Evolutionary conservation across 2,329 filamentous ascomycete species (phyloP).

Genomic region (Ascochyta fabae): DNA sequence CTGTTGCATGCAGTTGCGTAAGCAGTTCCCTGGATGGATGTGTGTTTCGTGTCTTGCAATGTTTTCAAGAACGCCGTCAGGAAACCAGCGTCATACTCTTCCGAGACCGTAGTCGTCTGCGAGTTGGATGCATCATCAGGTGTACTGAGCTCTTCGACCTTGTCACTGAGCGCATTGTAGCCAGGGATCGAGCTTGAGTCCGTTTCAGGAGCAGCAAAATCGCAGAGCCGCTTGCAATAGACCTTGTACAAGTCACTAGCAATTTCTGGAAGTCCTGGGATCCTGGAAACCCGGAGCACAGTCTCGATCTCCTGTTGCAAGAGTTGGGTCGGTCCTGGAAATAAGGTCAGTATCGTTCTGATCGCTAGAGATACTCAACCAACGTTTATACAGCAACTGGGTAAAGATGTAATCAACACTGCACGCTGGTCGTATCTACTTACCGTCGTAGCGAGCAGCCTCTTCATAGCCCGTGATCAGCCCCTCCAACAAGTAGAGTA

Average conservation of each 20-base stretch:
- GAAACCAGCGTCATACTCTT: background rate
- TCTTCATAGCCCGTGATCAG: conserved; percentile 44
- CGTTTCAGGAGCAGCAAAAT: conserved; percentile 15
- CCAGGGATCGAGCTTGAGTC: conserved; percentile 21
- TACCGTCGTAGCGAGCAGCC: background rate
- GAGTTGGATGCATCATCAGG: background rate
- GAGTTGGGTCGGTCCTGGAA: conserved; percentile 18
- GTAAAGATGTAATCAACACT: background rate
- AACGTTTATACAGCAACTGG: too few relatives aligned
- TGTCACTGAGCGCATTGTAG: conserved; percentile 23
- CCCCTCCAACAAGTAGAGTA: conserved; percentile 53
- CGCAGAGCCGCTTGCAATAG: conserved; percentile 38
- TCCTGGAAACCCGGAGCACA: conserved; percentile 46
- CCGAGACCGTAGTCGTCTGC: background rate
- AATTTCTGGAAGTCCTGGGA: conserved; percentile 52
- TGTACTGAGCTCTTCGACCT: conserved; percentile 17
- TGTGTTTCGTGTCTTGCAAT: conserved; percentile 37
- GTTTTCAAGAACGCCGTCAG: conserved; percentile 33
- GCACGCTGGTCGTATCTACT: background rate
- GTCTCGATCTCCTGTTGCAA: conserved; percentile 37
- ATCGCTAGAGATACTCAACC: too few relatives aligned
- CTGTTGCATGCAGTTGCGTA: conserved; percentile 38
- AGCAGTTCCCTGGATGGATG: conserved; percentile 37
- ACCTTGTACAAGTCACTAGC: conserved; percentile 48
- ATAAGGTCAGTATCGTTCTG: background rate